Conservation (phyloP, 1,284 basidiomycete genomes). For the Ustilago xerochloae region DNA sequence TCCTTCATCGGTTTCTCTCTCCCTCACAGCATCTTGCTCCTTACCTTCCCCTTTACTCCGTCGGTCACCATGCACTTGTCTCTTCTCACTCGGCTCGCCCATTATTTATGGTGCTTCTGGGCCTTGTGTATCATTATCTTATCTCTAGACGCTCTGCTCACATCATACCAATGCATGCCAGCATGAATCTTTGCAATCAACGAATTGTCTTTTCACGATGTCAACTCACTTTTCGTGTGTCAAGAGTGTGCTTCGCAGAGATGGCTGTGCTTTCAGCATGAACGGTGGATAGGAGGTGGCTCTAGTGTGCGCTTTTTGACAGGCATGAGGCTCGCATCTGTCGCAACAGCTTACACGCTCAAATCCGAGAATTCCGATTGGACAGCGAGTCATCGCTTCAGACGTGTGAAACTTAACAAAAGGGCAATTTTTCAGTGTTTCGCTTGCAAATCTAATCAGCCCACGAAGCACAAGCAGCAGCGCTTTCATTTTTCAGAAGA, state of each 20-base stretch:
- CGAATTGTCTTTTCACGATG: constrained; percentile 16
- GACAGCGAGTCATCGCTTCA: constrained; percentile 25
- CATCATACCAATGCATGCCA: constrained; percentile 10
- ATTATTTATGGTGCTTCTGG: constrained; percentile 1
- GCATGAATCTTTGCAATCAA: constrained; percentile 36
- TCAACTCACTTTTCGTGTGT: not conserved
- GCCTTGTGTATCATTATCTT: constrained; percentile 13
- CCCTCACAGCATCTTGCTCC: constrained; percentile 15
- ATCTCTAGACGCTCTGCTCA: constrained; percentile 9
- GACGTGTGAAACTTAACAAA: not conserved
- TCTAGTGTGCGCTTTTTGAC: constrained; percentile 3
- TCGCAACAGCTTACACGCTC: not conserved
- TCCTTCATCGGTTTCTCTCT: constrained; percentile 12
- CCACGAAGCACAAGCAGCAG: no score
- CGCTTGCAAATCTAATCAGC: constrained; percentile 3
- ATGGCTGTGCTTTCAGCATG: not conserved
- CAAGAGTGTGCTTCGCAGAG: not conserved
- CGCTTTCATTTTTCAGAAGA: constrained; percentile 9
- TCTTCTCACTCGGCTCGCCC: constrained; percentile 10
- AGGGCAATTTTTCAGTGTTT: not conserved
- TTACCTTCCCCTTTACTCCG: not conserved
- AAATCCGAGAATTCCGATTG: constrained; percentile 39
- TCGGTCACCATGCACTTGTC: constrained; percentile 14
- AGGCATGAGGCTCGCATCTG: constrained; percentile 1
- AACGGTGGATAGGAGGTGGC: not conserved